Evolutionary conservation across 73 alveolate genomes (phyloP).

Genomic region (Uronychia binucleata): DNA sequence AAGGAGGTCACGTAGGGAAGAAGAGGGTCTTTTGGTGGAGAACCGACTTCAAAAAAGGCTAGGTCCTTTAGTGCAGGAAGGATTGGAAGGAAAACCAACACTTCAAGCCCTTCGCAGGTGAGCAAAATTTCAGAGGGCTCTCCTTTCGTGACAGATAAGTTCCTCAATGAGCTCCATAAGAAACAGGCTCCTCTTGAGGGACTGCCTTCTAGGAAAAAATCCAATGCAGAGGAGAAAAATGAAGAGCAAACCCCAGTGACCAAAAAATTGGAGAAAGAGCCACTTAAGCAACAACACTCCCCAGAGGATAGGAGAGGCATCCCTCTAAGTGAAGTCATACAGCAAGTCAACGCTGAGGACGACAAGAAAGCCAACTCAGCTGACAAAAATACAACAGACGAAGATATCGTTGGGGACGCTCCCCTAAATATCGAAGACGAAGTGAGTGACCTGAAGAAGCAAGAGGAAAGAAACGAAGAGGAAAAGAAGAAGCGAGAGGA

Average conservation of each 20-base stretch:
- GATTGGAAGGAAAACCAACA: background rate
- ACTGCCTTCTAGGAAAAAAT: background rate
- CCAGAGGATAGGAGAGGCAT: background rate
- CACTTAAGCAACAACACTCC: background rate
- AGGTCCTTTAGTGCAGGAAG: constrained; percentile 39
- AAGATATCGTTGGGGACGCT: constrained; percentile 7
- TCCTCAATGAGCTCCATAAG: background rate
- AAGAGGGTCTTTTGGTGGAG: constrained; percentile 18
- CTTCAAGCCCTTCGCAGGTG: background rate
- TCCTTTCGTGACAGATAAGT: background rate
- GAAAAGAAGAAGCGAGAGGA: constrained; percentile 3
- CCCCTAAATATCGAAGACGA: constrained; percentile 16
- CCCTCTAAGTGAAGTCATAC: background rate
- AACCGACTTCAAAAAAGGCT: constrained; percentile 19
- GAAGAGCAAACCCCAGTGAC: too few species aligned
- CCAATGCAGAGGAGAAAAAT: background rate
- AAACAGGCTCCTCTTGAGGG: background rate
- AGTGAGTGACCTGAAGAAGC: constrained; percentile 1
- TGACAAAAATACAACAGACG: background rate
- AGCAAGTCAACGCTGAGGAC: constrained; percentile 40
- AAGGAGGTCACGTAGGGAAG: background rate
- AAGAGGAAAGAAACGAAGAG: constrained; percentile 10
- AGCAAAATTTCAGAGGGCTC: background rate
- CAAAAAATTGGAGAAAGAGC: background rate
- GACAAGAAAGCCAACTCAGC: background rate